Evolutionary conservation across 305 asterid species (phyloP).

Genomic region (Fraxinus greggii): DNA sequence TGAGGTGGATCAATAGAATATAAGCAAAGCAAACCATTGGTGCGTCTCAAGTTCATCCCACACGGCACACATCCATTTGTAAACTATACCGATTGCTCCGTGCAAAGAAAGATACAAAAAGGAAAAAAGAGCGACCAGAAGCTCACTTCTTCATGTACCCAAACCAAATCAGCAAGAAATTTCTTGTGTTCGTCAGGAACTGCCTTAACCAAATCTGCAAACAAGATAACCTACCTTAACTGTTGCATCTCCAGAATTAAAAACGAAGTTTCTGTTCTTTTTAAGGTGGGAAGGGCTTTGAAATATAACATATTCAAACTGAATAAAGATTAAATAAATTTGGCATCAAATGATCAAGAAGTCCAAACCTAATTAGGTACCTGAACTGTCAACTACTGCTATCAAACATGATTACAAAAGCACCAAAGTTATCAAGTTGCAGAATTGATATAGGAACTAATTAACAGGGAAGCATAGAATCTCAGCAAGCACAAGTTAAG

Average conservation of each 20-base stretch:
- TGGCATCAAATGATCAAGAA: background rate
- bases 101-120: background rate
- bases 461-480: background rate
- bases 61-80: background rate
- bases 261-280: background rate
- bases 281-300: background rate
- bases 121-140: background rate
- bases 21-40: background rate
- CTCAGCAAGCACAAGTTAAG: background rate
- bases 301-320: background rate
- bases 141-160: constrained; percentile 88
- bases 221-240: constrained; percentile 16
- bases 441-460: background rate
- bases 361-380: background rate
- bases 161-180: constrained; percentile 78
- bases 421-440: background rate
- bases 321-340: background rate
- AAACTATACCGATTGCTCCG: background rate
- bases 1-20: background rate
- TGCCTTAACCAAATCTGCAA: constrained; percentile 62
- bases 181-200: constrained; percentile 84
- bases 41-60: background rate
- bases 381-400: background rate
- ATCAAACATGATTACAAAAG: background rate
- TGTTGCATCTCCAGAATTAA: background rate